Evolutionary conservation across 2,329 filamentous ascomycete species (phyloP).

Genomic region (Arthrobotrys pseudoclavata): DNA sequence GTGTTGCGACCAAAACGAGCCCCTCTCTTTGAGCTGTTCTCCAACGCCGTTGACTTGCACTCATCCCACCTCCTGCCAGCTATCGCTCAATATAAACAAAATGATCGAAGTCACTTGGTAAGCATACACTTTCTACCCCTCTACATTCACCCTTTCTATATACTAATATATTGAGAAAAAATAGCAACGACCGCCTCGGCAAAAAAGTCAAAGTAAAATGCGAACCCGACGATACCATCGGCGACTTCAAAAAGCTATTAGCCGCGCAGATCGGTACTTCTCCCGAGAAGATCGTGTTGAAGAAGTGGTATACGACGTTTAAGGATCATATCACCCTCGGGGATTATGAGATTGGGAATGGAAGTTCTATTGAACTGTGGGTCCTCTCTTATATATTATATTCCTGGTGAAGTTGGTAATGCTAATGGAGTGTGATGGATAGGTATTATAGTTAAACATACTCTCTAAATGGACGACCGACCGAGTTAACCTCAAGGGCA

Average conservation of each 20-base stretch:
- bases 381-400: not conserved
- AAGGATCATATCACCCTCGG: constrained; percentile 64
- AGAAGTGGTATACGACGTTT: constrained; percentile 62
- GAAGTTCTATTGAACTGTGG: constrained; percentile 62
- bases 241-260: constrained; percentile 63
- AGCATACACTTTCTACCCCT: no score
- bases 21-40: not conserved
- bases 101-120: constrained; percentile 65
- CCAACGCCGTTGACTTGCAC: not conserved
- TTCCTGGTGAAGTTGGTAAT: not conserved
- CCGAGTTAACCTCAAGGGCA: not conserved
- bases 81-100: not conserved
- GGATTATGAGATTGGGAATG: constrained; percentile 63
- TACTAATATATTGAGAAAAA: not conserved
- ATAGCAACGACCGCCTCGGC: constrained; percentile 75
- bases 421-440: not conserved
- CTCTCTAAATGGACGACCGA: not conserved
- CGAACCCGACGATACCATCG: constrained; percentile 63
- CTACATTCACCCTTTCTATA: constrained; percentile 63
- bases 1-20: not conserved
- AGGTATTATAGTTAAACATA: constrained; percentile 48
- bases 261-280: constrained; percentile 62
- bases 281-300: constrained; percentile 63
- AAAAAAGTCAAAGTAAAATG: constrained; percentile 63
- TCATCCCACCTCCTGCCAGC: not conserved